Evolutionary conservation across 805 yeast genomes (phyloP).

Genomic region (Metschnikowia aberdeeniae): DNA sequence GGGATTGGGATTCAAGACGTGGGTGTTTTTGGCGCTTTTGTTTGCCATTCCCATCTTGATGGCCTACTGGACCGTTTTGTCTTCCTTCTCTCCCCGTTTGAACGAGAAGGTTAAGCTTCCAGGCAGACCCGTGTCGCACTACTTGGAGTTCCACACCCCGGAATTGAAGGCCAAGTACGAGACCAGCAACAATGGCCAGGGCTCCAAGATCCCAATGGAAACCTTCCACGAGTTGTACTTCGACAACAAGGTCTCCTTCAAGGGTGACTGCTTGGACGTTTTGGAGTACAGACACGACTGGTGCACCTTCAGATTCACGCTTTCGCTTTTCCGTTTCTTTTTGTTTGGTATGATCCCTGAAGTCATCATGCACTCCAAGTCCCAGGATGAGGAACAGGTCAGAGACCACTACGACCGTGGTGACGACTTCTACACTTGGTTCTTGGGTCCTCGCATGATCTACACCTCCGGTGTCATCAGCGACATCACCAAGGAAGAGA

Average conservation of each 20-base stretch:
- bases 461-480: conserved; percentile 83
- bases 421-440: conserved; percentile 92
- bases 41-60: conserved; percentile 66
- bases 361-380: conserved; percentile 84
- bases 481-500: conserved; percentile 66
- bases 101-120: conserved; percentile 76
- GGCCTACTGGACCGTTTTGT: conserved; percentile 77
- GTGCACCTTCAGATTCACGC: conserved; percentile 78
- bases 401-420: conserved; percentile 95
- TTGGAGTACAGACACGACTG: conserved; percentile 89
- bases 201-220: conserved; percentile 82
- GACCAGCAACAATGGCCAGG: conserved; percentile 50
- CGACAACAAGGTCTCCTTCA: conserved; percentile 77
- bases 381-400: conserved; percentile 95
- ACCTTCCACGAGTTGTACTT: conserved; percentile 87
- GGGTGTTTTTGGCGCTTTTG: conserved; percentile 53
- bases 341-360: conserved; percentile 88
- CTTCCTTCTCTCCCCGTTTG: conserved; percentile 75
- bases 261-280: conserved; percentile 81
- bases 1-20: conserved; percentile 68
- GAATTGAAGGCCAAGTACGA: conserved; percentile 62
- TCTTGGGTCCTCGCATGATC: conserved; percentile 90
- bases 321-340: conserved; percentile 72
- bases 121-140: conserved; percentile 70
- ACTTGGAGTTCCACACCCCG: conserved; percentile 76